Percentiles rank a stretch among this genome's conserved stretches.
phyloP scores from a whole-genome alignment of 75 land plant genomes.

The Pseudotsuga menziesii region DNA sequence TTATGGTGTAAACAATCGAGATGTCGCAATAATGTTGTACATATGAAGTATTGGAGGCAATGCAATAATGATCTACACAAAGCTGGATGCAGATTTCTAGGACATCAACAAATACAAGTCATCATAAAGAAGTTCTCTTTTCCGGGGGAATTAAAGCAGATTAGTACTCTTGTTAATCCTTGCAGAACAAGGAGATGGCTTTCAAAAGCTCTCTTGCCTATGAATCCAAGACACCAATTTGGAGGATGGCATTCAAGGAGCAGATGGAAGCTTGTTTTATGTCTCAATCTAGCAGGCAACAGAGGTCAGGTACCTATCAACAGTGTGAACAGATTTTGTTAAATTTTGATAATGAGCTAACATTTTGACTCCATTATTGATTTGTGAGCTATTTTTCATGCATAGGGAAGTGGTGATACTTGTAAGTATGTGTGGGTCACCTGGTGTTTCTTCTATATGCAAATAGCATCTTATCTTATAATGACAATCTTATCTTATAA shows the following conservation, averaged over 20 bases:
- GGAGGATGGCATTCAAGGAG: neutral
- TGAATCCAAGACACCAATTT: neutral
- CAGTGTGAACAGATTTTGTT: neutral
- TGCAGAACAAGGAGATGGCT: neutral
- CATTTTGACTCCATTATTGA: neutral
- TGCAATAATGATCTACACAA: neutral
- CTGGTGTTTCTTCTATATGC: neutral
- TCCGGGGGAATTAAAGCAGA: neutral
- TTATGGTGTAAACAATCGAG: neutral
- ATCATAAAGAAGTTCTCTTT: neutral
- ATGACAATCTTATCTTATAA: neutral
- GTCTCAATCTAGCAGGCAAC: neutral
- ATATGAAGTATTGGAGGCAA: slow-evolving; percentile 1
- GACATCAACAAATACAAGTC: neutral
- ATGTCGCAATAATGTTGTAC: neutral
- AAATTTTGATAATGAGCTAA: neutral
- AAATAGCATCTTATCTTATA: neutral
- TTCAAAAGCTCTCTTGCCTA: neutral
- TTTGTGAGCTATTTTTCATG: neutral
- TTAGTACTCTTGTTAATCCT: neutral
- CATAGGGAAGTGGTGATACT: neutral
- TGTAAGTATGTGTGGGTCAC: neutral
- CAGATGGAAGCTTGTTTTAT: neutral
- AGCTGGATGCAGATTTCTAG: neutral
- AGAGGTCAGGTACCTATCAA: neutral